Base-by-base conservation (phyloP, 2,329 filamentous ascomycete genomes). In the Paracoccidioides lutzii region DNA sequence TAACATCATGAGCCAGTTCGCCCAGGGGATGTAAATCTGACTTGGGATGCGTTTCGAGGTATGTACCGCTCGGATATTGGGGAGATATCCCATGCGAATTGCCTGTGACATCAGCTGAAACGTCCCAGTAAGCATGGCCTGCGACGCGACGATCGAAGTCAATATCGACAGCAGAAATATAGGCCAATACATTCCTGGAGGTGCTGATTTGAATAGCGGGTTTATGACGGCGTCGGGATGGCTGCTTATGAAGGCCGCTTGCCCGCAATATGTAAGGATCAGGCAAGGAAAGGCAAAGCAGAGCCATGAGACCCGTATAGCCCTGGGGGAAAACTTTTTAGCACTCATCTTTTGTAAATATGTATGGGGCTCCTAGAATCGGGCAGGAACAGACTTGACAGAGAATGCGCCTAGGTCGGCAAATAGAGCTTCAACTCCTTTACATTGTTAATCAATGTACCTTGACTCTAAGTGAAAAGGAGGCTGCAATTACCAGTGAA, bases 1-100 rank as follows among this genome's bases (percentile, higher is more conserved):
- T 37, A 86, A 74, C 82, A 90, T 85, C 59, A 90, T 75, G 1
- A 90, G 71, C 84, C 86, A 90, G 64, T 90, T 90, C 3, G 82
- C 81, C 10, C 87, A 71, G 0, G 87, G 87, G 14, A 91, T 81
- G 63, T 89, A 90, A 0, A 90, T 75, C 64, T 91, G 87, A 2
- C 85, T 85, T 62, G 89, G 82, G 60, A 88, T 87, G 2, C 71
- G 77, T 40, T 76, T 79, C 5, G 83, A 87, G 0, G 85, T 89
- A 64, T 90, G 85, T 1, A 85, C 77, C 3, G 86, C 77, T 62
- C 85, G 82, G 66, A 90, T 82, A 59, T 88, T 85, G 0, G 87
- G 87, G 59, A 88, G 88, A 66, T 90, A 90, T 0, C 76, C 80
- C 4, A 82, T 70, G 57, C 82, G 85, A 82, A 89, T 88, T 59